Base-by-base conservation (phyloP, 2,329 filamentous ascomycete genomes). In the Akanthomyces lecanii region DNA sequence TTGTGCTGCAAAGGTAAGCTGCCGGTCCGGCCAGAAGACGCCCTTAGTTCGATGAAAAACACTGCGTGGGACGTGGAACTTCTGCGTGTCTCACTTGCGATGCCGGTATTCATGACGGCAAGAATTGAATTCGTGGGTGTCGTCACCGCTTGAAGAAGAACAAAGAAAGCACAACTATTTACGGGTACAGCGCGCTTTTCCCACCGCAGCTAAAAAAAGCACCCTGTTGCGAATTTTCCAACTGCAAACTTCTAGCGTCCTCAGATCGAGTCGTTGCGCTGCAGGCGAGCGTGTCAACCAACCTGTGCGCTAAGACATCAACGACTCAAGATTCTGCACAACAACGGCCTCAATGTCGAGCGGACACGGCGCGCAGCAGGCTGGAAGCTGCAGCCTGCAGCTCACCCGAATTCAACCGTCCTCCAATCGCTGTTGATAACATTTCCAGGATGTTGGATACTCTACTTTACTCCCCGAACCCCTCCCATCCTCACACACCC, bases 61-160 rank as follows among this genome's bases (percentile, higher is more conserved):
- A 36, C 33, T 36, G 8, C 33, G 28, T 36, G 33, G 33, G 33
- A 36, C 3, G 33, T 36, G 33, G 4, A 36, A 11, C 7, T 5
- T 12, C 44, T 51, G 28, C 33, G 23, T 59, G 56, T 59, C 56
- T 59, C 47, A 51, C 45, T 59, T 18, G 54, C 53, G 44, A 40
- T 59, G n/a, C 33, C 14, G 42, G 28, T 38, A 18, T 53, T 12
- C 38, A 48, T 36, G 54, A 57, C 18, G 25, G 40, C 38, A 47
- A 12, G 21, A 38, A 48, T 7, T 11, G 11, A 38, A 48, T 16
- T 5, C n/a, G 11, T 4, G 1, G 18, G n/a, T 53, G n/a, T 23
- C 11, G 51, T 53, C 51, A 53, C 51, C 51, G 51, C 51, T 28
- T 53, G 42, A 25, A 16, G 36, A 25, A n/a, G 36, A 54, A 44